Evolutionary conservation across 805 yeast species (phyloP).

Genomic region (Wickerhamomyces tratensis): DNA sequence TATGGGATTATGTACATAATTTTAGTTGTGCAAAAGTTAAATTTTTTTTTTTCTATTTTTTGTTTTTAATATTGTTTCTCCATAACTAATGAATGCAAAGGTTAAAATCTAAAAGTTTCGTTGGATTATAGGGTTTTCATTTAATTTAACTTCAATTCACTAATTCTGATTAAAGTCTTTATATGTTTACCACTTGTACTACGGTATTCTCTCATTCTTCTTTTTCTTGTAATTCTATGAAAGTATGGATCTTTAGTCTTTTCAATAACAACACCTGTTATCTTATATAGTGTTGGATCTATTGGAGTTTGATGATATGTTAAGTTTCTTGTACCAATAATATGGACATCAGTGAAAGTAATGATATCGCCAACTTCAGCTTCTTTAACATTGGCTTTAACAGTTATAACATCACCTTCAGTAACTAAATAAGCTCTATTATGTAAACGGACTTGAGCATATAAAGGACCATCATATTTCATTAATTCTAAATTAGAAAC

Average conservation of each 20-base stretch:
- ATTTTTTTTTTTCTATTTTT: too few species aligned
- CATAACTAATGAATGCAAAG: too few species aligned
- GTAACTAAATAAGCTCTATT: constrained; percentile 83
- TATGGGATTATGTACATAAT: not conserved
- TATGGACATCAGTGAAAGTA: constrained; percentile 61
- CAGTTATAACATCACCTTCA: constrained; percentile 73
- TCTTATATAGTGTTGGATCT: constrained; percentile 40
- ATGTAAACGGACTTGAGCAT: constrained; percentile 77
- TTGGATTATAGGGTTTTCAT: not conserved
- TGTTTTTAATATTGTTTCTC: too few species aligned
- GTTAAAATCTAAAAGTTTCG: too few species aligned
- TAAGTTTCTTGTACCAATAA: constrained; percentile 79
- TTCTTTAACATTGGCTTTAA: constrained; percentile 71
- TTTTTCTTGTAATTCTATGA: constrained; percentile 62
- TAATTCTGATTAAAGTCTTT: constrained; percentile 68
- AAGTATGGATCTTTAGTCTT: constrained; percentile 75
- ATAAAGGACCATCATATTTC: constrained; percentile 58
- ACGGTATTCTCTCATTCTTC: constrained; percentile 70
- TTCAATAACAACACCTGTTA: constrained; percentile 78
- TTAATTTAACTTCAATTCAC: constrained; percentile 45
- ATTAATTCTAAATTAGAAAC: constrained; percentile 28
- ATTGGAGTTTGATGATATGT: constrained; percentile 51
- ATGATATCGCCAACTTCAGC: constrained; percentile 82
- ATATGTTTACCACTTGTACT: constrained; percentile 59
- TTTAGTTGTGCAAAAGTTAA: too few species aligned